Evolutionary conservation across 1,139 yeast species (phyloP), one percentile per base, ranked within the genome.

Genomic region (Entelexis paramagnoliae): DNA sequence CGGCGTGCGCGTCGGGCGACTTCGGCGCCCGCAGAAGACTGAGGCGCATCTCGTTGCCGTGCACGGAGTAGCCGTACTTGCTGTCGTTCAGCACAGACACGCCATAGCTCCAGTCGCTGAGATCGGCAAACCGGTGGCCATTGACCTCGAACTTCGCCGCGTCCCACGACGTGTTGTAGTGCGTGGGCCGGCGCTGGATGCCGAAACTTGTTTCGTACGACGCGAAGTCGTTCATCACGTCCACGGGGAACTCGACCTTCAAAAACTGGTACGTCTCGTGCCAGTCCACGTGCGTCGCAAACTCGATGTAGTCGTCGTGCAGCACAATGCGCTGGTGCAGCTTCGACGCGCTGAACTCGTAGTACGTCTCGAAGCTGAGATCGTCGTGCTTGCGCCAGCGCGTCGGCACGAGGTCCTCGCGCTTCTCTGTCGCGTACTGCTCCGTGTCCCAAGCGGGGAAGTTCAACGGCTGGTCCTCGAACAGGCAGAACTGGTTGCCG

Each of bases 381-480:
- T 73, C 68, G 50, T 74, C 74, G 39, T 76, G 69, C 29, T 84
- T 72, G 7, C 46, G 50, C 49, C 55, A 54, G 17, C 22, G 33
- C 16, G 17, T 29, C 14, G 60, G 55, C 29, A 17, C 33, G 2
- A 57, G 50, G 7, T 22, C 32, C 20, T 8, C 41, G 17, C 47
- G 30, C 44, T 59, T 59, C 24, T 74, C 70, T 41, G 67, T 77
- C 0, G 95, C 83, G 65, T 78, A 91, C 55, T 88, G 74, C 64
- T 91, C 98, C 0, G 97, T 89, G 65, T 91, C 97, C 97, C 98
- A 91, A 1, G 97, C 97, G 48, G 89, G 96, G 79, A 81, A 89
- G 54, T 76, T 81, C 62, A 87, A 71, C 13, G 97, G 97, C 58
- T 87, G 85, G 66, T 91, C 97, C 58, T 88, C 91, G 62, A 84